Percentiles rank a stretch among this genome's conserved stretches.
phyloP scores from a whole-genome alignment of 441 rosid species.

The Pelargonium myrrhifolium region DNA sequence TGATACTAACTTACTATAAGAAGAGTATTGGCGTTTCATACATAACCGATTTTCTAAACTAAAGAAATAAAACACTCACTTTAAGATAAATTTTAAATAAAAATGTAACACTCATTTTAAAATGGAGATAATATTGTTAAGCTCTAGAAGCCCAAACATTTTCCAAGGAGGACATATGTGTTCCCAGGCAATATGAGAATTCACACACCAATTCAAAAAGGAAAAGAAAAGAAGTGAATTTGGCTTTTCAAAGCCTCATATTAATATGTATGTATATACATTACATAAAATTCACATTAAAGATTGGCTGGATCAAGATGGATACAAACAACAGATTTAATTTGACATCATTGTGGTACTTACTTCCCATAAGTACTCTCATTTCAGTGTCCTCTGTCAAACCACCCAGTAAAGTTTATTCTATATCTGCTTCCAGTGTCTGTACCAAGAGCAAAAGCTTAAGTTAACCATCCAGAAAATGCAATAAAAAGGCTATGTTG shows the following conservation, averaged over 20 bases:
- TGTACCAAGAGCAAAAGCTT: constrained; percentile 1
- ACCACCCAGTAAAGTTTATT: constrained; percentile 13
- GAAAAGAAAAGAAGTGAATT: not conserved
- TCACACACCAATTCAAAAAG: not conserved
- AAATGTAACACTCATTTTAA: too few species aligned
- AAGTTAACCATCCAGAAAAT: not conserved
- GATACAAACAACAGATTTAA: constrained; percentile 14
- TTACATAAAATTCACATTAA: constrained; percentile 17
- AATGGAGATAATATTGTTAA: too few species aligned
- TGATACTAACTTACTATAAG: too few species aligned
- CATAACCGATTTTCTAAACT: too few species aligned
- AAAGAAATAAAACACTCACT: too few species aligned
- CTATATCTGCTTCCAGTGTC: constrained; percentile 10
- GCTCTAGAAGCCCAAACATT: too few species aligned
- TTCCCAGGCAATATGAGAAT: not conserved
- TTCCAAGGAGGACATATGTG: too few species aligned
- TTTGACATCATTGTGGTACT: constrained; percentile 22
- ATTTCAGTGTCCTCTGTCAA: constrained; percentile 6
- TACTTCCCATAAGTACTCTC: constrained; percentile 13
- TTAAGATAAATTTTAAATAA: too few species aligned
- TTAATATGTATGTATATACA: constrained; percentile 16
- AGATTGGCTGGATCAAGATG: constrained; percentile 22
- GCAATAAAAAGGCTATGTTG: not conserved
- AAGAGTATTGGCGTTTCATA: too few species aligned
- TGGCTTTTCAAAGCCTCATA: constrained; percentile 15